These are phyloP conservation scores for Colletotrichum australisinense DNA, from an alignment of 2,329 filamentous ascomycete species.

Conservation along the genomic window DNA sequence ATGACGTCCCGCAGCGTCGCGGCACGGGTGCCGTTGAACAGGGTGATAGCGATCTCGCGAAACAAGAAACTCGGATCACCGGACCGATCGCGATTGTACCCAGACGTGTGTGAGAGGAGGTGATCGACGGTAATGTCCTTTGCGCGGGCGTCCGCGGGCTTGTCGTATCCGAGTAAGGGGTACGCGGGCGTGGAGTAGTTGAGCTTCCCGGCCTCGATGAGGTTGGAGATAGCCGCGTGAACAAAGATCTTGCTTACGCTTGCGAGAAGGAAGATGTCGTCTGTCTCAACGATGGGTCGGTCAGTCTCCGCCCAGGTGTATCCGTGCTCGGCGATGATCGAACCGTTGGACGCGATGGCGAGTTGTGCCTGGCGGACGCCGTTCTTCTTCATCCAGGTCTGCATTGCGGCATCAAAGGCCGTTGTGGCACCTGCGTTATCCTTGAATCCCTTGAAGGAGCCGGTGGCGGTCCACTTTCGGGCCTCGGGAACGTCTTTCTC, in stretches of 20 bases:
- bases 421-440: constrained; percentile 1
- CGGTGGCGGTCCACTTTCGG: constrained; percentile 28
- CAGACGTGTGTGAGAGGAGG: constrained; percentile 25
- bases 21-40: constrained; percentile 19
- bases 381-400: constrained; percentile 33
- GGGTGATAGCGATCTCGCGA: constrained; percentile 12
- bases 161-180: constrained; percentile 16
- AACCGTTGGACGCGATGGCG: constrained; percentile 20
- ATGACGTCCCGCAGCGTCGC: constrained; percentile 36
- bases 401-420: constrained; percentile 14
- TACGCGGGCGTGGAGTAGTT: constrained; percentile 20
- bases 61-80: constrained; percentile 29
- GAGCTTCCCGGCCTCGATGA: constrained; percentile 28
- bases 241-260: constrained; percentile 37
- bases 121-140: constrained; percentile 32
- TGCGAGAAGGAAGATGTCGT: constrained; percentile 34
- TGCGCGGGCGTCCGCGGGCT: constrained; percentile 18
- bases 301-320: constrained; percentile 36
- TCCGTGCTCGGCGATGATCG: constrained; percentile 24
- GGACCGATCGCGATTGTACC: constrained; percentile 23
- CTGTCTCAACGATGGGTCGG: constrained; percentile 20
- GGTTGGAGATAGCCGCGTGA: constrained; percentile 31
- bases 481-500: constrained; percentile 12
- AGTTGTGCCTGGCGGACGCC: constrained; percentile 36
- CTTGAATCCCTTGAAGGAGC: constrained; percentile 21